Base-by-base conservation (phyloP, 768 basidiomycete genomes). In the Roridomyces roridus region DNA sequence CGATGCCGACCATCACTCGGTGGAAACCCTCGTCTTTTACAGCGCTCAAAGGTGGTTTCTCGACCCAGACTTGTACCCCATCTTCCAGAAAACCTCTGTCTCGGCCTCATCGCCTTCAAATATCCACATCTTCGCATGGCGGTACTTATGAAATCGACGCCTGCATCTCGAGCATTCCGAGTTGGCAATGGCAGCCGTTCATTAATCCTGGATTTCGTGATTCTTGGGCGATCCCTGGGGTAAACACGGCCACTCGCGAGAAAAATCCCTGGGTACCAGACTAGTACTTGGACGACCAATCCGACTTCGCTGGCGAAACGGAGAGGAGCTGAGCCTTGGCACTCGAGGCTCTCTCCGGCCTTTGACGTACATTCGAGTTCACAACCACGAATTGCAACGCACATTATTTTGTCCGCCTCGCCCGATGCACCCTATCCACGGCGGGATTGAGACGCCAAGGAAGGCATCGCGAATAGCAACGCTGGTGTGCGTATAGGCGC, bases 401-500 rank as follows among this genome's bases (percentile, higher is more conserved):
- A 6, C 25, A 41, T 40, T 6, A n/a, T 6, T 49, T 24, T 3
- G 10, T 34, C 31, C n/a, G 11, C 15, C 17, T 49, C n/a, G 37
- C 37, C 8, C 49, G 40, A 8, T 42, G 29, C 20, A 51, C 40
- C 11, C 20, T 34, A 17, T 29, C 49, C 5, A 42, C 40, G n/a
- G 2, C 35, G 65, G 65, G 40, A 67, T 65, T 1, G 47, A 54
- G 21, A 60, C 58, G 24, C 65, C 63, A 39, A 61, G 53, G 17
- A 67, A 50, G 5, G 65, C 65, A 31, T 67, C 65, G 5, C 57
- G 59, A 7, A 67, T 67, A 1, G 65, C 65, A 11, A 65, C 55
- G 6, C 60, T 62, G 6, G 63, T 67, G 55, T 65, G 65, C 6
- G 65, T 66, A 47, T 62, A 66, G 15, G 65, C 65, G 63, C 64